Evolutionary conservation across 2,329 filamentous ascomycete species (phyloP), one percentile per base, ranked within the genome.

Genomic region (Diaporthe nobilis): DNA sequence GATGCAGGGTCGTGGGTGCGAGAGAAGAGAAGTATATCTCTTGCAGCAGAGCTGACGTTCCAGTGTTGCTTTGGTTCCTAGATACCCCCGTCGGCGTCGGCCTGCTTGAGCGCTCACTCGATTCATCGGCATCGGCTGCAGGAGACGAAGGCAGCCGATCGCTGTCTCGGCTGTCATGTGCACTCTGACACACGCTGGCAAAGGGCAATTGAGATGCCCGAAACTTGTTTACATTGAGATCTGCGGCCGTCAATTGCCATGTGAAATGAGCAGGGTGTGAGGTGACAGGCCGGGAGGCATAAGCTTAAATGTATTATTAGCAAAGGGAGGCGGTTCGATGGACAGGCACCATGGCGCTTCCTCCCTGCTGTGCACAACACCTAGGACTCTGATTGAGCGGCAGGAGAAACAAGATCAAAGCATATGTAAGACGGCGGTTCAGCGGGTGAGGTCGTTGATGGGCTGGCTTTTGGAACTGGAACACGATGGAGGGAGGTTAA

Each of bases 301-400:
- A 60, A 74, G 72, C 61, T 68, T 74, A 74, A 74, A 60, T 58
- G 13, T 65, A 72, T 47, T 58, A 72, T 58, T 75, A 75, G 73
- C 37, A 72, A 20, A 42, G 51, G 58, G 37, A 72, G 10, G 37
- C 25, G 12, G 55, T 17, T 37, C 47, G n/a, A 34, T 49, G 2
- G 3, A 61, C 61, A 67, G 44, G 42, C n/a, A 9, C 61, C 17
- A 9, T 25, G 25, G 37, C n/a, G 25, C 15, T 8, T 44, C 12
- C 22, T n/a, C 34, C 17, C 10, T 15, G 58, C 12, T 6, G n/a
- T 44, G 39, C 17, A 34, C 31, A 37, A 44, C 44, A 37, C 20
- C 44, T n/a, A 12, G 9, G 20, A 4, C 28, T 37, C 6, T 51
- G 44, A 8, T 13, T 53, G 63, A 25, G 47, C 63, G 22, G 47